Base-by-base conservation (phyloP, 2,329 filamentous ascomycete species). In the Botrytis cinerea region DNA sequence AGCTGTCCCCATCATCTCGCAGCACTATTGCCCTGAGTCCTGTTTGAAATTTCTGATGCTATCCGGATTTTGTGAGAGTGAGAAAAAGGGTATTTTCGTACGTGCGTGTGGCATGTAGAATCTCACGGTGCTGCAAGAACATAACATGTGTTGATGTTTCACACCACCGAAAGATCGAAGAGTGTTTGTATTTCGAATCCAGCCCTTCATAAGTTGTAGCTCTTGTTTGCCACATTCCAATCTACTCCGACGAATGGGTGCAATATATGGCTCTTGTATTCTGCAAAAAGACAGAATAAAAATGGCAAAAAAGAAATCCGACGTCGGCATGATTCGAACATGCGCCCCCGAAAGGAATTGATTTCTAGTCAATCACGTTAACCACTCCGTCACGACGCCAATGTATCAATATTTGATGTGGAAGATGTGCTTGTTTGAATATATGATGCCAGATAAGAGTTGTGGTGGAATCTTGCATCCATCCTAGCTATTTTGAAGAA, bases 381-480 rank as follows among this genome's bases (percentile, higher is more conserved):
- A 61, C 59, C 59, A 61, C 59, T 61, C 59, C 59, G 59, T 61
- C 66, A 68, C 66, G 66, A 57, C 66, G 66, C 66, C 66, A 3
- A 5, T 43, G 0, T 25, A 32, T 57, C 6, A 32, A 0, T 25
- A 9, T 12, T 43, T 22, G 48, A 3, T 32, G 4, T 32, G 32
- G 32, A 32, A 0, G 32, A 32, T 32, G 32, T 4, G 4, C 2
- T 32, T 28, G 16, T 28, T 2, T 25, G 4, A 8, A 32, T 1
- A 9, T 9, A 25, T 57, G 1, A 2, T 6, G 18, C 0, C 0
- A 4, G 0, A 3, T 9, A 4, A 4, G 18, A 0, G 0, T 7
- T 8, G 35, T 14, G 7, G 10, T 38, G 3, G 4, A 40, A 57
- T 68, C 16, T 22, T 40, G 28, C 6, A 25, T 46, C 43, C 25